Evolutionary conservation across 148 eudicot species (phyloP), one percentile per base, ranked within the genome.

Genomic region (Rhododendron molle): DNA sequence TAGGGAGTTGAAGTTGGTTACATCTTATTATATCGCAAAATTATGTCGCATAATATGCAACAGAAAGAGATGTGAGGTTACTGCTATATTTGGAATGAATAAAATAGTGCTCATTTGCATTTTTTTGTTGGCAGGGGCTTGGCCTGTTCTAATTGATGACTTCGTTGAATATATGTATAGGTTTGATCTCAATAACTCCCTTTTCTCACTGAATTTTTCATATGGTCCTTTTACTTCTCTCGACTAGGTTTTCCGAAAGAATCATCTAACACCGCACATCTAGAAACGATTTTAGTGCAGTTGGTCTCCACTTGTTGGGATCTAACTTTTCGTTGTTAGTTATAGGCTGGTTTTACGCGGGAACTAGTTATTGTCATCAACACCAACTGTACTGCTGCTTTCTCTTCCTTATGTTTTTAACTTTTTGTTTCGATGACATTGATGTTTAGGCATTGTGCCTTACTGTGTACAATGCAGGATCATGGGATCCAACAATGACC

Each of bases 121-220:
- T 20, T 16, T 26, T 71, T 58, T 54, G 30, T 58, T 83, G 85
- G 85, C 94, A 94, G 99, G 98, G 89, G 98, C 99, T 84, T 96
- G 99, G 99, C 99, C 99, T 23, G 88, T 93, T 78, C 84, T 96
- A 84, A 91, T 96, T 56, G 99, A 96, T 88, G 99, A 96, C 85
- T 95, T 95, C 21, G 76, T 71, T 30, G 76, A 71, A 32, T 40
- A 71, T 28, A 71, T 71, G 76, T 71, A 71, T 32, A 85, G 87
- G 87, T 85, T 62, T 58, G 67, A 65, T 60, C 52, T 78, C 46
- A 30, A 28, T 21, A 65, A 28, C 11, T 73, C n/a, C 50, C 10
- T 77, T 43, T 77, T 77, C 28, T 43, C 49, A 21, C 50, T 20
- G 50, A 77, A 77, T 21, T 40, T 18, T 43, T 23, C n/a, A 5